Conservation (phyloP, 2,329 filamentous ascomycete genomes). For the Alternaria ventricosa region DNA sequence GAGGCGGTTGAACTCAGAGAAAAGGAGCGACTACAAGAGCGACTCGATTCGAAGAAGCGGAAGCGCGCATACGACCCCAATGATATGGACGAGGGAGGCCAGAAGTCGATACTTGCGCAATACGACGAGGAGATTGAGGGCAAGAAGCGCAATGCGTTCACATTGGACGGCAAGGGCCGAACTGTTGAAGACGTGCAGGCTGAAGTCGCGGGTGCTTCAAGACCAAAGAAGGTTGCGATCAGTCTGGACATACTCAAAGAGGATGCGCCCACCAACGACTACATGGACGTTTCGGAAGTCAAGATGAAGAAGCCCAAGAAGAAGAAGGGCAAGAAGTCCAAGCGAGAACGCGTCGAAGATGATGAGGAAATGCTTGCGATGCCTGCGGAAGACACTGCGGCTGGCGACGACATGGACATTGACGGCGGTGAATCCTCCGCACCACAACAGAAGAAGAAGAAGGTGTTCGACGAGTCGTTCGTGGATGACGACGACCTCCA, state of each 20-base stretch:
- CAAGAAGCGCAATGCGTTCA: conserved; percentile 88
- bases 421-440: conserved; percentile 57
- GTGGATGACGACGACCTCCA: conserved; percentile 94
- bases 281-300: conserved; percentile 82
- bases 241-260: conserved; percentile 75
- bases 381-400: conserved; percentile 38
- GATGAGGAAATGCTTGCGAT: conserved; percentile 63
- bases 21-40: conserved; percentile 74
- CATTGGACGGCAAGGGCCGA: conserved; percentile 78
- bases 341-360: conserved; percentile 54
- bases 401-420: conserved; percentile 70
- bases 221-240: conserved; percentile 71
- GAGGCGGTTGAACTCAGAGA: conserved; percentile 77
- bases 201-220: conserved; percentile 59
- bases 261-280: conserved; percentile 79
- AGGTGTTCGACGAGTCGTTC: conserved; percentile 71
- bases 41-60: conserved; percentile 86
- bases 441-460: conserved; percentile 64
- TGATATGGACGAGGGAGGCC: conserved; percentile 68
- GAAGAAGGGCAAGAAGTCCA: conserved; percentile 42
- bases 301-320: conserved; percentile 75
- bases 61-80: conserved; percentile 88
- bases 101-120: conserved; percentile 77
- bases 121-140: conserved; percentile 96
- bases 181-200: conserved; percentile 67